Conservation (phyloP, 495 filamentous ascomycete genomes). For the Evernia prunastri region DNA sequence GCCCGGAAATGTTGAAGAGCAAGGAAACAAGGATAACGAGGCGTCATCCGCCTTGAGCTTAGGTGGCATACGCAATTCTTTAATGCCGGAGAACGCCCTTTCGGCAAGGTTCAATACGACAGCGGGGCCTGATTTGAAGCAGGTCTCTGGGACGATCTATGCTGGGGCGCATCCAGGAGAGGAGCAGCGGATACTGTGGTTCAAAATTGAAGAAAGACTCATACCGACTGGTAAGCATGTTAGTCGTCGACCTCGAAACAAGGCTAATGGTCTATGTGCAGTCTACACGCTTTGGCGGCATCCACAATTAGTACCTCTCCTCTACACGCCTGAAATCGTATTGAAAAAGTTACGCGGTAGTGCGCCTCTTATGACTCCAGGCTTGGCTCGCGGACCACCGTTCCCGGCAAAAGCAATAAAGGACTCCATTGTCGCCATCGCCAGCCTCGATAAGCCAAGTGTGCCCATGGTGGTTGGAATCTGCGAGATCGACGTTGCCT, state of each 20-base stretch:
- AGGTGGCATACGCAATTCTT: slow-evolving; percentile 50
- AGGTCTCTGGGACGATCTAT: slow-evolving; percentile 61
- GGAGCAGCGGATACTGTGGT: slow-evolving; percentile 65
- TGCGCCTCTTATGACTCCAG: slow-evolving; percentile 71
- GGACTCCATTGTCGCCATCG: slow-evolving; percentile 59
- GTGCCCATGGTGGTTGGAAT: slow-evolving; percentile 60
- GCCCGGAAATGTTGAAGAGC: slow-evolving; percentile 31
- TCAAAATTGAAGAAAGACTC: slow-evolving; percentile 58
- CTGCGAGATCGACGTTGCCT: slow-evolving; percentile 60
- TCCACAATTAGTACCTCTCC: slow-evolving; percentile 52
- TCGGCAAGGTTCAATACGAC: slow-evolving; percentile 67
- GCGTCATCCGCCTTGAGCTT: slow-evolving; percentile 39
- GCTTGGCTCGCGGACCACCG: slow-evolving; percentile 61
- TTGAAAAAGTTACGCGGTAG: slow-evolving; percentile 58
- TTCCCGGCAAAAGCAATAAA: slow-evolving; percentile 57
- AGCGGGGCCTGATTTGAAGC: slow-evolving; percentile 55
- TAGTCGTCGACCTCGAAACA: neutral
- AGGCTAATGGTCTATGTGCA: slow-evolving; percentile 3
- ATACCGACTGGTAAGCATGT: slow-evolving; percentile 47
- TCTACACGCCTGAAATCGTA: slow-evolving; percentile 57
- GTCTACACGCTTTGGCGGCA: slow-evolving; percentile 44
- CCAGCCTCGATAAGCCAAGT: slow-evolving; percentile 52
- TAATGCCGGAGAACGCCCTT: slow-evolving; percentile 58
- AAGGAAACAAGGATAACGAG: slow-evolving; percentile 34
- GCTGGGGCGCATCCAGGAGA: slow-evolving; percentile 49